Evolutionary conservation across 192 early-diverging fungal species (phyloP), one percentile per base, ranked within the genome.

Genomic region (Lobulomyces angularis): DNA sequence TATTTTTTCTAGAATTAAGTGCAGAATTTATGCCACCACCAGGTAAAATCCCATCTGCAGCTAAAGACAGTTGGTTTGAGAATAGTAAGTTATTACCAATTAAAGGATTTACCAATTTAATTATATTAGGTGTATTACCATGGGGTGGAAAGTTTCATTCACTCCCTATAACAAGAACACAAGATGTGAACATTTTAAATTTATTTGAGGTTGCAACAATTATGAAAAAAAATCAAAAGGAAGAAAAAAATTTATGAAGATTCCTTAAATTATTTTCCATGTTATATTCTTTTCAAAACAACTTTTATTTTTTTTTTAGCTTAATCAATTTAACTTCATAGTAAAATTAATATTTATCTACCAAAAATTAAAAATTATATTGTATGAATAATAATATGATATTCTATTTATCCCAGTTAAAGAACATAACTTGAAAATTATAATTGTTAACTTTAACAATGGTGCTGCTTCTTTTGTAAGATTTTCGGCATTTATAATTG

Each of bases 11-110:
- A 27, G 11, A 34, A 3, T 16, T 60, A 29, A 45, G 41, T 5
- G 70, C 70, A 7, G 59, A 62, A 27, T 73, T 73, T 40, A 61
- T 73, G 53, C 70, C 70, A 1, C 55, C 58, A 47, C 70, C 70
- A 25, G 65, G 70, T 5, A 35, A 55, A 1, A 51, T 69, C 3
- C 61, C 65, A 28, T 14, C 38, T 69, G 29, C 62, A 66, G 37
- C 59, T 59, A 61, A 35, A 17, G 33, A 29, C 0, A 12, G 9
- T 21, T 23, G 23, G 25, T 26, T 35, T 20, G 12, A 21, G 12
- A 37, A 59, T 12, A 14, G 9, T 3, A 8, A 21, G 38, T 16
- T 19, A 18, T 3, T 9, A 21, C 1, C 18, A 5, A 16, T 56
- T 24, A 23, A 18, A 50, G 35, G 16, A 12, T 8, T 49, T 28